Conservation (phyloP, 148 eudicot species). For the Spergularia marina region DNA sequence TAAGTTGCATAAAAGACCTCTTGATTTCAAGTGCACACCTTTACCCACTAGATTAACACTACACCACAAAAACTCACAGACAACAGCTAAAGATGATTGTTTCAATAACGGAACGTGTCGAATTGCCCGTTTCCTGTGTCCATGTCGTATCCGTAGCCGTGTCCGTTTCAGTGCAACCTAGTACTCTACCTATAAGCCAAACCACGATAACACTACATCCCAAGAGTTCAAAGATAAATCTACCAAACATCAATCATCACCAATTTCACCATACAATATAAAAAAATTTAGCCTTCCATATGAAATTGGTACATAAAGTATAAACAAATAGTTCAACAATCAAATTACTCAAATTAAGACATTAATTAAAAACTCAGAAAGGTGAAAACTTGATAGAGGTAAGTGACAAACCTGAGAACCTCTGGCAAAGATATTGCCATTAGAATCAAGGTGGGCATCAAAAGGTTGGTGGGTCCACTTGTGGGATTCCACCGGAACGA, state of each 20-base stretch:
- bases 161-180: not conserved
- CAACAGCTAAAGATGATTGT: not conserved
- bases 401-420: conserved; percentile 55
- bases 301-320: no score
- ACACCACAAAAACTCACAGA: not conserved
- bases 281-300: no score
- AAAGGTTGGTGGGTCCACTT: conserved; percentile 82
- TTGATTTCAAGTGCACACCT: not conserved
- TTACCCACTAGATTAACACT: not conserved
- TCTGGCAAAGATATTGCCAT: conserved; percentile 69
- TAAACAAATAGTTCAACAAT: not conserved
- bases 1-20: not conserved
- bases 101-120: not conserved
- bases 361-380: not conserved
- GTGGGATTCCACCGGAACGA: conserved; percentile 78
- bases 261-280: no score
- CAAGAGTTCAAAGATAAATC: not conserved
- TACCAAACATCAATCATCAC: no score
- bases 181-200: not conserved
- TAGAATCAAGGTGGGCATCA: conserved; percentile 50
- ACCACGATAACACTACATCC: not conserved
- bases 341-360: not conserved
- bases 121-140: not conserved
- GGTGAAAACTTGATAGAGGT: not conserved
- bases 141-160: not conserved